phyloP scores from a whole-genome alignment of 1,284 basidiomycete species.

The Athelia psychrophila region DNA sequence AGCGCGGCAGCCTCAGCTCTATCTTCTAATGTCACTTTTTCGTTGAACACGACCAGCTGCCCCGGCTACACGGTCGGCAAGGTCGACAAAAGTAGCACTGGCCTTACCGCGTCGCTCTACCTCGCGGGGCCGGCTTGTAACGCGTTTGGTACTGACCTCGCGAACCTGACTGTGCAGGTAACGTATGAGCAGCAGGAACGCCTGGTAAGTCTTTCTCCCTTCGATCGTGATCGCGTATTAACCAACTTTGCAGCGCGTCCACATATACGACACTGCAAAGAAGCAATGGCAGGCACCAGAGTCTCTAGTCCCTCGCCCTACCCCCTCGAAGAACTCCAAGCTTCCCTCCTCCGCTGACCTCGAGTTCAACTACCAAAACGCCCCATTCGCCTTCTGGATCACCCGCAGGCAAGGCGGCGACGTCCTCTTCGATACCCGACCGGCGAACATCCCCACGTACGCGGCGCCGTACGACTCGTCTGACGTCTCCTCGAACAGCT shows the following conservation, averaged over 20 bases:
- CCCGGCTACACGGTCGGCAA: constrained; percentile 50
- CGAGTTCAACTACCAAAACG: constrained; percentile 63
- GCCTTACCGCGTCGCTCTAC: constrained; percentile 53
- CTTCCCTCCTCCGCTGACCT: constrained; percentile 47
- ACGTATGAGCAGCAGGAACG: constrained; percentile 61
- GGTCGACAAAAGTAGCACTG: constrained; percentile 41
- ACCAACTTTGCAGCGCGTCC: constrained; percentile 61
- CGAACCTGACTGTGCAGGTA: constrained; percentile 61
- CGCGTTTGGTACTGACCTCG: constrained; percentile 69
- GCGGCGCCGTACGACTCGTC: constrained; percentile 34
- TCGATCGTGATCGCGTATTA: background rate
- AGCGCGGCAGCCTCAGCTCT: too few species aligned
- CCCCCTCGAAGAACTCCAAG: constrained; percentile 25
- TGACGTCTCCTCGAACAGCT: constrained; percentile 43
- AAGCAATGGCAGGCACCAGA: constrained; percentile 72
- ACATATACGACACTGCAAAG: constrained; percentile 67
- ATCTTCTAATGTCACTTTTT: background rate
- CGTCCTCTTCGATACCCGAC: constrained; percentile 72
- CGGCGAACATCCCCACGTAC: constrained; percentile 46
- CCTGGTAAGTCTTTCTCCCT: constrained; percentile 24
- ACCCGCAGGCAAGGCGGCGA: constrained; percentile 59
- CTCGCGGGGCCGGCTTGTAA: constrained; percentile 65
- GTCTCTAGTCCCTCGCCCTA: constrained; percentile 51
- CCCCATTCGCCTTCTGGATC: constrained; percentile 80
- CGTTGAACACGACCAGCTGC: constrained; percentile 11